These are phyloP conservation scores for Chaetothyriales sp. DNA, from an alignment of 2,329 filamentous ascomycete genomes.

Conservation along the genomic window DNA sequence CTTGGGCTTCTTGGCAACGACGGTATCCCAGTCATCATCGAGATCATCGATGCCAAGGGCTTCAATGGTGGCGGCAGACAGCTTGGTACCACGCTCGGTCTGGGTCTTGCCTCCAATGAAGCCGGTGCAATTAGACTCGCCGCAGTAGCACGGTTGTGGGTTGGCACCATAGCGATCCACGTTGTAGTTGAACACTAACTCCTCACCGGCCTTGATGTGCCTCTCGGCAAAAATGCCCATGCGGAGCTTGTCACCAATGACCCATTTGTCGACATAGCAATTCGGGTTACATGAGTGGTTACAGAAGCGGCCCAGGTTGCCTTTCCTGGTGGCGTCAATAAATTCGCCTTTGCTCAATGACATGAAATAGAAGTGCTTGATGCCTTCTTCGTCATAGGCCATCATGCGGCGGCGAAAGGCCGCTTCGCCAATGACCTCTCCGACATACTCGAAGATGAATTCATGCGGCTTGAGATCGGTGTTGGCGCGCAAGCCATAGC, in stretches of 20 bases:
- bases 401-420: conserved; percentile 81
- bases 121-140: conserved; percentile 83
- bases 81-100: conserved; percentile 84
- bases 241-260: conserved; percentile 88
- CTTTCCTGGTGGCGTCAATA: conserved; percentile 92
- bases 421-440: conserved; percentile 89
- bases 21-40: conserved; percentile 67
- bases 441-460: conserved; percentile 96
- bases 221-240: conserved; percentile 97
- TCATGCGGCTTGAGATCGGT: conserved; percentile 64
- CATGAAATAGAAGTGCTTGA: conserved; percentile 99
- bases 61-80: conserved; percentile 80
- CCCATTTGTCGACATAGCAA: conserved; percentile 99
- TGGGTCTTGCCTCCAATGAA: conserved; percentile 97
- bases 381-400: conserved; percentile 87
- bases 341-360: conserved; percentile 93
- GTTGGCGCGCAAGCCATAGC: conserved; percentile 79
- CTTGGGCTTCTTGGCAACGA: conserved; percentile 74
- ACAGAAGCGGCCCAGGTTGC: conserved; percentile 91
- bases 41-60: conserved; percentile 82
- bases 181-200: conserved; percentile 98
- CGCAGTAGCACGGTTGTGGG: conserved; percentile 93
- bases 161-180: conserved; percentile 96
- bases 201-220: conserved; percentile 72
- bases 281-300: conserved; percentile 99